phyloP scores from a whole-genome alignment of 2,329 filamentous ascomycete species.

The Cercospora citrullina region DNA sequence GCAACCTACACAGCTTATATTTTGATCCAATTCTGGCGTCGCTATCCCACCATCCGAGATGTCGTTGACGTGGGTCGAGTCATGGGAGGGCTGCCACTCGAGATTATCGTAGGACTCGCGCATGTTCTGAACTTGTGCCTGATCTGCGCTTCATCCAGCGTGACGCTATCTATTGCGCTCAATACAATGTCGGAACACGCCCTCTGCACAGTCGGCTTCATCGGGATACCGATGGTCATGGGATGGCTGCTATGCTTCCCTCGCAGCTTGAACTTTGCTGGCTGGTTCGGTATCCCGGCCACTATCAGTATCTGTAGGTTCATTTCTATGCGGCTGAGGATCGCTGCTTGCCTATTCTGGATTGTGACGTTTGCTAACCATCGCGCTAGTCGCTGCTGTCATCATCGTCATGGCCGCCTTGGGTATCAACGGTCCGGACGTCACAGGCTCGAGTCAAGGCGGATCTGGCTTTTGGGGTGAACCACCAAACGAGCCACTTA shows the following conservation, averaged over 20 bases:
- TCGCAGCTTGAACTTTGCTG: constrained; percentile 21
- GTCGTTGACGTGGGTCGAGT: constrained; percentile 42
- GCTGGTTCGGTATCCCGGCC: constrained; percentile 40
- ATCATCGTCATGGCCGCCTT: constrained; percentile 4
- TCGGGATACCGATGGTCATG: constrained; percentile 20
- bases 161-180: constrained; percentile 19
- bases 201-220: constrained; percentile 19
- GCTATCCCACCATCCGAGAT: constrained; percentile 41
- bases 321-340: constrained; percentile 49
- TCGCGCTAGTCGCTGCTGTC: not conserved
- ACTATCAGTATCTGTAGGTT: constrained; percentile 54
- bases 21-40: constrained; percentile 42
- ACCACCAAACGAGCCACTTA: constrained; percentile 5
- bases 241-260: constrained; percentile 21
- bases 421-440: constrained; percentile 5
- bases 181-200: constrained; percentile 19
- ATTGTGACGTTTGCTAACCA: not conserved
- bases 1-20: constrained; percentile 49
- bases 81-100: constrained; percentile 34
- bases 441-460: not conserved
- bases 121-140: constrained; percentile 22
- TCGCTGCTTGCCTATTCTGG: not conserved
- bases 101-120: constrained; percentile 13
- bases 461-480: constrained; percentile 5
- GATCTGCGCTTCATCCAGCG: constrained; percentile 21